A percentile compares a stretch with the other conserved stretches of the same genome.
These are phyloP conservation scores for Aspergillus felis DNA, from an alignment of 2,329 filamentous ascomycete species.

Conservation along the genomic window DNA sequence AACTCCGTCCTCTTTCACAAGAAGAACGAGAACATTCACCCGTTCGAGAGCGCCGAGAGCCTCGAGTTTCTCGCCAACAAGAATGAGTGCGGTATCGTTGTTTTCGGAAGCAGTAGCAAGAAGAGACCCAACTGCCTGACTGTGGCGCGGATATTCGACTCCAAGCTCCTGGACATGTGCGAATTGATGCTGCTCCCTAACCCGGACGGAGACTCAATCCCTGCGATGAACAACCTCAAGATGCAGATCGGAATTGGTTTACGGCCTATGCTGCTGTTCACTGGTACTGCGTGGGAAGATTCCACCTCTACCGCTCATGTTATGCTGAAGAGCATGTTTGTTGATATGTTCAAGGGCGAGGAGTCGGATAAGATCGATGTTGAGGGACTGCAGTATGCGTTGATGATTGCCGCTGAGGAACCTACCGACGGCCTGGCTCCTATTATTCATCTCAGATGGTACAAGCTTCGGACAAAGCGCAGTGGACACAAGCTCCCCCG, in stretches of 20 bases:
- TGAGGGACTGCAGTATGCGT: slow-evolving; percentile 86
- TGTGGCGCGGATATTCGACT: slow-evolving; percentile 73
- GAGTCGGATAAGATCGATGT: slow-evolving; percentile 82
- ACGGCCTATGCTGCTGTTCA: slow-evolving; percentile 88
- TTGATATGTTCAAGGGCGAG: slow-evolving; percentile 88
- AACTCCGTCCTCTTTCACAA: slow-evolving; percentile 89
- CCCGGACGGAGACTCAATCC: slow-evolving; percentile 45
- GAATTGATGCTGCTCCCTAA: slow-evolving; percentile 80
- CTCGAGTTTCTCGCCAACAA: slow-evolving; percentile 96
- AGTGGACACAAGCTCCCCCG: slow-evolving; percentile 82
- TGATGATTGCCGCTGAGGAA: slow-evolving; percentile 76
- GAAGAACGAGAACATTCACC: slow-evolving; percentile 86
- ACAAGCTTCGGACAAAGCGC: slow-evolving; percentile 80
- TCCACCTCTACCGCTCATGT: slow-evolving; percentile 75
- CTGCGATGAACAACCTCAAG: slow-evolving; percentile 53
- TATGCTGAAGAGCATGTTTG: slow-evolving; percentile 78
- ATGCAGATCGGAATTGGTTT: slow-evolving; percentile 67
- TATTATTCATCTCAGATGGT: slow-evolving; percentile 66
- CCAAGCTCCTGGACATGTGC: slow-evolving; percentile 90
- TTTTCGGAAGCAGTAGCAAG: slow-evolving; percentile 83
- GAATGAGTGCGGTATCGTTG: slow-evolving; percentile 83
- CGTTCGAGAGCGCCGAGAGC: slow-evolving; percentile 83
- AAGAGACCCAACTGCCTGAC: slow-evolving; percentile 93
- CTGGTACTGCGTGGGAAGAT: slow-evolving; percentile 81
- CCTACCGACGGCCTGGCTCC: slow-evolving; percentile 39